phyloP scores from a whole-genome alignment of 2,329 filamentous ascomycete species.

The Fusarium fracticaudum region DNA sequence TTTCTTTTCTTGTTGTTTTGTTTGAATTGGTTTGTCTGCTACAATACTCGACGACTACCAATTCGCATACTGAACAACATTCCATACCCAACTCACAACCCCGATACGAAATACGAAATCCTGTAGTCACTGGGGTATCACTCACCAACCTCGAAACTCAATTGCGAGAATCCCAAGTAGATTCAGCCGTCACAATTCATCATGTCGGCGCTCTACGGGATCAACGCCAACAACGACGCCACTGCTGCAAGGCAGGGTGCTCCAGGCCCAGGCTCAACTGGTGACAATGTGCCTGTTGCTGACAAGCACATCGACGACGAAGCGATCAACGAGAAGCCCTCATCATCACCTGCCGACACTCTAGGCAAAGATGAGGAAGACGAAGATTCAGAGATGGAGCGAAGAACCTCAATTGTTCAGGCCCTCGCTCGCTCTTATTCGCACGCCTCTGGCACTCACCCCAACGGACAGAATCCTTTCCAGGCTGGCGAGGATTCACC shows the following conservation, averaged over 20 bases:
- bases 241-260: conserved; percentile 56
- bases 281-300: conserved; percentile 27
- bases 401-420: conserved; percentile 63
- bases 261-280: conserved; percentile 45
- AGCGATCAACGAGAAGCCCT: conserved; percentile 39
- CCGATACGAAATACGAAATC: conserved; percentile 2
- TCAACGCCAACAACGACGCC: conserved; percentile 58
- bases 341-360: conserved; percentile 42
- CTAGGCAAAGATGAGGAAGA: conserved; percentile 45
- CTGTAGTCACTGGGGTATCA: conserved; percentile 4
- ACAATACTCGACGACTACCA: not conserved
- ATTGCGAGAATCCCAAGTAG: conserved; percentile 32
- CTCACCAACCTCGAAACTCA: conserved; percentile 4
- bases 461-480: conserved; percentile 60
- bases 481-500: conserved; percentile 58
- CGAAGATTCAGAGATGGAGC: conserved; percentile 56
- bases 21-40: conserved; percentile 3
- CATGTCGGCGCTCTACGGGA: conserved; percentile 38
- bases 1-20: conserved; percentile 7
- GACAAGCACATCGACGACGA: conserved; percentile 50
- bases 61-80: conserved; percentile 2
- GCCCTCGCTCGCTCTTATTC: conserved; percentile 66
- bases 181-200: conserved; percentile 19
- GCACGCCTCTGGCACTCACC: conserved; percentile 52
- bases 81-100: not conserved